Conservation (phyloP, 78 protist genomes). For the Protostelium mycophagum region DNA sequence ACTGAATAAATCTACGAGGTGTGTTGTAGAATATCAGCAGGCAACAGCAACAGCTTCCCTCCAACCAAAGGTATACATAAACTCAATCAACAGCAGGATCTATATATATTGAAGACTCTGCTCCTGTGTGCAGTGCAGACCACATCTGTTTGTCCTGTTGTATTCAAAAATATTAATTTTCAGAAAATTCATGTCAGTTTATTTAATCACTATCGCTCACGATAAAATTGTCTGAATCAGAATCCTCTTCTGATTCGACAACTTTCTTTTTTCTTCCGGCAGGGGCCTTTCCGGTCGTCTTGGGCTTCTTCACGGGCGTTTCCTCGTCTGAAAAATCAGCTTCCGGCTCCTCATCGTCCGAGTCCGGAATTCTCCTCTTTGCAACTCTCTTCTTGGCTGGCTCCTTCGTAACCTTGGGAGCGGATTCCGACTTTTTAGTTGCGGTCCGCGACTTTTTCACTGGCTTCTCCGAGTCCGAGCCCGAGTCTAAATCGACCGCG, state of each 20-base stretch:
- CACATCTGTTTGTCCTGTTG: no score
- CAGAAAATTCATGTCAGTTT: no score
- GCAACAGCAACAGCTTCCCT: no score
- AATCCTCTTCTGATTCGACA: not conserved
- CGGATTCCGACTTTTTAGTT: not conserved
- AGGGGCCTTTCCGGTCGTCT: conserved; percentile 8
- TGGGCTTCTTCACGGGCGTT: conserved; percentile 19
- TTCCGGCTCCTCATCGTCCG: not conserved
- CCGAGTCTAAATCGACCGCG: not conserved
- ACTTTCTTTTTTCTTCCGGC: not conserved
- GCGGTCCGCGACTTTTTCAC: not conserved
- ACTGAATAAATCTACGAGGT: no score
- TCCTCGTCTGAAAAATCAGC: conserved; percentile 10
- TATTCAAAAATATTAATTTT: no score
- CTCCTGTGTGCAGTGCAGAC: no score
- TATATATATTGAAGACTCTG: no score
- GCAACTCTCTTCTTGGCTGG: not conserved
- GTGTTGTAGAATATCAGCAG: no score
- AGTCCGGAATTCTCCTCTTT: conserved; percentile 1
- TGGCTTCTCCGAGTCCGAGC: not conserved
- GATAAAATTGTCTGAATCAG: not conserved
- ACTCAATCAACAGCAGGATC: no score
- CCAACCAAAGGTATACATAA: no score
- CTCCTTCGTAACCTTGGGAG: not conserved
- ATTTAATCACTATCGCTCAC: no score